A percentile compares a stretch with the other conserved stretches of the same genome.
Conservation (phyloP, 2,329 filamentous ascomycete species). For the Cucurbitaria berberidis region DNA sequence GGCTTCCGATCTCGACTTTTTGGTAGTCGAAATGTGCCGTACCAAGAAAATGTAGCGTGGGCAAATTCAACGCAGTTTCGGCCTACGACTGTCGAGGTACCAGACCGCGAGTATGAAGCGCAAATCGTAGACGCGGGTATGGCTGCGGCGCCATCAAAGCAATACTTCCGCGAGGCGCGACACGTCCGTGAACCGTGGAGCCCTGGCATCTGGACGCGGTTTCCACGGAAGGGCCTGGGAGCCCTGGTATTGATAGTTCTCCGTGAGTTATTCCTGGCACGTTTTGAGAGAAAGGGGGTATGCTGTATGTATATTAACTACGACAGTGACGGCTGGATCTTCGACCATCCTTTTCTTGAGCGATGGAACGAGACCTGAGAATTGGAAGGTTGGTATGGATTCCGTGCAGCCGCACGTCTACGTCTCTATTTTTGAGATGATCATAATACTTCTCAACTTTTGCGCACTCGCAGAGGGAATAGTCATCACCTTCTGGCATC, state of each 20-base stretch:
- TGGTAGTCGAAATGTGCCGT: neutral
- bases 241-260: conserved; percentile 19
- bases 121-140: neutral
- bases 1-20: neutral
- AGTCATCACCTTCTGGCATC: conserved; percentile 27
- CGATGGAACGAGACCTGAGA: conserved; percentile 12
- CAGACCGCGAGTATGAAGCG: neutral
- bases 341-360: conserved; percentile 25
- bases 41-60: neutral
- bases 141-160: neutral
- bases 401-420: conserved; percentile 28
- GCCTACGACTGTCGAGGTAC: neutral
- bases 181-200: conserved; percentile 28
- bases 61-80: neutral
- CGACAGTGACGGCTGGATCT: conserved; percentile 24
- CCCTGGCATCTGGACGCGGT: conserved; percentile 20
- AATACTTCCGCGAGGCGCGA: conserved; percentile 26
- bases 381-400: conserved; percentile 25
- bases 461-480: conserved; percentile 27
- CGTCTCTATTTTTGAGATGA: conserved; percentile 26
- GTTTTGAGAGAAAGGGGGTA: neutral
- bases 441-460: conserved; percentile 25
- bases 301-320: neutral
- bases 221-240: conserved; percentile 28
- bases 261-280: neutral